Percentiles rank a stretch among this genome's conserved stretches.
Conservation (phyloP, 768 basidiomycete genomes). For the Leccinellum luteum region DNA sequence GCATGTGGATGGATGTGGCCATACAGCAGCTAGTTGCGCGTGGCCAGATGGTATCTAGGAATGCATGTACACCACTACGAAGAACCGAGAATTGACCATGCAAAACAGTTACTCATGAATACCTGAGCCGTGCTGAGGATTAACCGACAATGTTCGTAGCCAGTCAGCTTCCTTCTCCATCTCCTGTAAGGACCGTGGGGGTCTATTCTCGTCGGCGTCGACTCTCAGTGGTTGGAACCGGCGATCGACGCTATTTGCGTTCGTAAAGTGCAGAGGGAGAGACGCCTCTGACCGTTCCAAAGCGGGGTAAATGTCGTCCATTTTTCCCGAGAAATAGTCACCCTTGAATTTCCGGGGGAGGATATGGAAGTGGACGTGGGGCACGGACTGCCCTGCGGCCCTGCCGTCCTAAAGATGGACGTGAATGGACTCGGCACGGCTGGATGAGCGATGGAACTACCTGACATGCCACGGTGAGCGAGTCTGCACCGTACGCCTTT, state of each 20-base stretch:
- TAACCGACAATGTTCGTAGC: slow-evolving; percentile 55
- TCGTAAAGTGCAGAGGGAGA: slow-evolving; percentile 41
- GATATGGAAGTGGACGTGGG: slow-evolving; percentile 94
- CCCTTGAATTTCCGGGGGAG: slow-evolving; percentile 75
- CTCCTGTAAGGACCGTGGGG: slow-evolving; percentile 62
- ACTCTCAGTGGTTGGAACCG: slow-evolving; percentile 46
- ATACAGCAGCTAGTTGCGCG: slow-evolving; percentile 31
- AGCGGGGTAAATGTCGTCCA: slow-evolving; percentile 77
- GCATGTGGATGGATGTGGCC: slow-evolving; percentile 40
- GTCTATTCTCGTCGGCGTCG: slow-evolving; percentile 67
- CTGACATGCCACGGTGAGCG: slow-evolving; percentile 87
- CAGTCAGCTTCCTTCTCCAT: slow-evolving; percentile 80
- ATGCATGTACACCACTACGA: slow-evolving; percentile 4
- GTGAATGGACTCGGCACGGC: slow-evolving; percentile 1
- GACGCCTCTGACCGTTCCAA: slow-evolving; percentile 64
- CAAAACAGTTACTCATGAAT: background rate
- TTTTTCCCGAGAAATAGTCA: slow-evolving; percentile 60
- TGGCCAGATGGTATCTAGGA: slow-evolving; percentile 35
- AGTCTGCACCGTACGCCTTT: slow-evolving; percentile 76
- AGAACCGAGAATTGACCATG: background rate
- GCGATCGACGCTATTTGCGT: slow-evolving; percentile 12
- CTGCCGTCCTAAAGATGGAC: slow-evolving; percentile 66
- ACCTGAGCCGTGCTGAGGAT: background rate
- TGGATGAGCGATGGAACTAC: slow-evolving; percentile 37
- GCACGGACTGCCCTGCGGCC: slow-evolving; percentile 70